Evolutionary conservation across 2,329 filamentous ascomycete species (phyloP).

Genomic region (Falciphora oryzae): DNA sequence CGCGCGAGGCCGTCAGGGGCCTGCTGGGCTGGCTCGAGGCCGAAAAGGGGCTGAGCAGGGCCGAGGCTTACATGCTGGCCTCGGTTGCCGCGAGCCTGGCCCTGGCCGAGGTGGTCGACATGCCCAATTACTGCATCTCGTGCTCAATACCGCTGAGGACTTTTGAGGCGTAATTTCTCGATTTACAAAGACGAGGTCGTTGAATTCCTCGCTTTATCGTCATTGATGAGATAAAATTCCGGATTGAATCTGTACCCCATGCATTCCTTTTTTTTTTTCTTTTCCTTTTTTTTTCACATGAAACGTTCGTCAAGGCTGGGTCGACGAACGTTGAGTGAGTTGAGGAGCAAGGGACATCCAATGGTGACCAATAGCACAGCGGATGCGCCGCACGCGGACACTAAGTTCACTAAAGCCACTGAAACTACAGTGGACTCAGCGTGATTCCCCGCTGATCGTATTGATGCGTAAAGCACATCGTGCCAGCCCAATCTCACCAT

Average conservation of each 20-base stretch:
- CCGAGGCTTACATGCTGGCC: slow-evolving; percentile 46
- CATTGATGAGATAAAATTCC: too few relatives aligned
- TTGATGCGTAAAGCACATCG: too few relatives aligned
- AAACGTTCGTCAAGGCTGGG: too few relatives aligned
- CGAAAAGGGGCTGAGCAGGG: slow-evolving; percentile 37
- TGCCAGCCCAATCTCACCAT: too few relatives aligned
- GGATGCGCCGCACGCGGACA: background rate
- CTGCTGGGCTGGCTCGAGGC: slow-evolving; percentile 42
- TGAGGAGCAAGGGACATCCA: too few relatives aligned
- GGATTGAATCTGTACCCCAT: too few relatives aligned
- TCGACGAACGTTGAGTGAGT: too few relatives aligned
- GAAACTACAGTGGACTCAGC: background rate
- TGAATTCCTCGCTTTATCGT: too few relatives aligned
- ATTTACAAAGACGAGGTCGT: too few relatives aligned
- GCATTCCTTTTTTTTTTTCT: too few relatives aligned
- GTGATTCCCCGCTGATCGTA: too few relatives aligned
- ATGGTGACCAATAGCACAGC: background rate
- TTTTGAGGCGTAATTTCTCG: slow-evolving; percentile 23
- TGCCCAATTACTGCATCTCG: slow-evolving; percentile 46
- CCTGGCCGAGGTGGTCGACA: slow-evolving; percentile 47
- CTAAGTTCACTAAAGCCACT: background rate
- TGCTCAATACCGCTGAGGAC: slow-evolving; percentile 43
- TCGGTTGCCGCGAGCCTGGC: slow-evolving; percentile 45
- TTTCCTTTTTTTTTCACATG: too few relatives aligned
- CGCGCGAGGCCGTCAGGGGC: slow-evolving; percentile 40